Evolutionary conservation across 2,329 filamentous ascomycete genomes (phyloP).

Genomic region (Epichloe baconii): DNA sequence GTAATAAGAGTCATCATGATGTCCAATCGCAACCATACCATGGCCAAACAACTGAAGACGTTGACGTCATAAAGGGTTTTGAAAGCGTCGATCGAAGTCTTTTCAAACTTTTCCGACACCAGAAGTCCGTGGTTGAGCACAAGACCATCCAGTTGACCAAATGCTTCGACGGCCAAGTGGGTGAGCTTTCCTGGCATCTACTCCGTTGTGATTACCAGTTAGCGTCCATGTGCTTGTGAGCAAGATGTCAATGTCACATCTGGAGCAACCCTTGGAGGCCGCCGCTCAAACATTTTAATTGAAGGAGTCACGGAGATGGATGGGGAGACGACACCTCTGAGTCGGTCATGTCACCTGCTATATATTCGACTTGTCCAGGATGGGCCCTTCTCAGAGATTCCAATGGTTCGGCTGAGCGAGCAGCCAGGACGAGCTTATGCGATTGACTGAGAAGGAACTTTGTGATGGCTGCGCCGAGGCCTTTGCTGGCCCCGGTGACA

Average conservation of each 20-base stretch:
- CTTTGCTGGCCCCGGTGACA: slow-evolving; percentile 52
- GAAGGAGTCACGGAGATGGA: neutral
- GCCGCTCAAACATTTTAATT: no score
- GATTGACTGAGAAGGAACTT: slow-evolving; percentile 35
- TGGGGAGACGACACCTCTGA: slow-evolving; percentile 26
- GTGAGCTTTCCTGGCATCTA: slow-evolving; percentile 49
- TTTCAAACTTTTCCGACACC: slow-evolving; percentile 58
- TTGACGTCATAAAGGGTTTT: slow-evolving; percentile 67
- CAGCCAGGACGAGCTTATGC: slow-evolving; percentile 47
- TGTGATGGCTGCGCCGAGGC: slow-evolving; percentile 45
- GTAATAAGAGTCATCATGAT: neutral
- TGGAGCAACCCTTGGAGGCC: no score
- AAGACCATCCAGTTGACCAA: slow-evolving; percentile 64
- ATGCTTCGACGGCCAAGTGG: slow-evolving; percentile 50
- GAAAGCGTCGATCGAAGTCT: slow-evolving; percentile 62
- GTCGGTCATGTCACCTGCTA: slow-evolving; percentile 42
- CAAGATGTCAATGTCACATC: neutral
- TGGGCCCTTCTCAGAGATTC: slow-evolving; percentile 37
- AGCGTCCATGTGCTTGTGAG: neutral
- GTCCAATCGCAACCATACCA: slow-evolving; percentile 42
- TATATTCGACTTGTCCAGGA: slow-evolving; percentile 38
- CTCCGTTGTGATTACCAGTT: neutral
- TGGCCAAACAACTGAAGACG: slow-evolving; percentile 67
- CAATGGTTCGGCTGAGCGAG: slow-evolving; percentile 37
- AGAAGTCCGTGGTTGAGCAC: slow-evolving; percentile 82